These are phyloP conservation scores for Pleurotus salmoneostramineus DNA, from an alignment of 768 basidiomycete genomes.

Conservation along the genomic window DNA sequence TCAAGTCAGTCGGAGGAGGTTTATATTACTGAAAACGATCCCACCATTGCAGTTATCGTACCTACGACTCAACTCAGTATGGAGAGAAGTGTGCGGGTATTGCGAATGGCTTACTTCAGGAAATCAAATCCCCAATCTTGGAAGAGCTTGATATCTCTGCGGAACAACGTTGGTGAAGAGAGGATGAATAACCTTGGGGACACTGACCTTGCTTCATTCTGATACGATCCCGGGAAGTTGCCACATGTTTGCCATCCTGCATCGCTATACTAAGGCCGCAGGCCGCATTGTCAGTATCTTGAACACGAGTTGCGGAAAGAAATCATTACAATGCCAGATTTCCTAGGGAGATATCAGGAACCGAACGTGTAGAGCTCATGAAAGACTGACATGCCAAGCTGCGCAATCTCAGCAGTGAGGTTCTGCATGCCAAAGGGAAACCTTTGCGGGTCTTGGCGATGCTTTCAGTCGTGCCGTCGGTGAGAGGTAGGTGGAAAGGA, in stretches of 20 bases:
- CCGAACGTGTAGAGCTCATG: not conserved
- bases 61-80: slow-evolving; percentile 20
- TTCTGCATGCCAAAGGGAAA: slow-evolving; percentile 59
- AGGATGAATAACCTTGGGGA: not conserved
- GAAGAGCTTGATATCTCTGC: slow-evolving; percentile 54
- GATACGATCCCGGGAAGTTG: slow-evolving; percentile 60
- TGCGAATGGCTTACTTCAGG: slow-evolving; percentile 42
- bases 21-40: slow-evolving; percentile 3
- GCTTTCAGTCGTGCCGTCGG: not conserved
- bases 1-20: too few relatives aligned
- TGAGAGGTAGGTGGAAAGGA: too few relatives aligned
- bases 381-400: slow-evolving; percentile 43
- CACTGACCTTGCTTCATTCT: slow-evolving; percentile 53
- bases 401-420: slow-evolving; percentile 52
- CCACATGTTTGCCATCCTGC: slow-evolving; percentile 69
- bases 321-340: slow-evolving; percentile 52
- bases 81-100: not conserved
- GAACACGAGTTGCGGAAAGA: slow-evolving; percentile 10
- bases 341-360: slow-evolving; percentile 25
- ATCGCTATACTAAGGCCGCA: slow-evolving; percentile 48
- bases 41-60: slow-evolving; percentile 61
- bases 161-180: not conserved
- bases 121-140: slow-evolving; percentile 66
- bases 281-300: not conserved
- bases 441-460: slow-evolving; percentile 34